Evolutionary conservation across 352 stramenopile species (phyloP).

Genomic region (Poterioochromonas sp.): DNA sequence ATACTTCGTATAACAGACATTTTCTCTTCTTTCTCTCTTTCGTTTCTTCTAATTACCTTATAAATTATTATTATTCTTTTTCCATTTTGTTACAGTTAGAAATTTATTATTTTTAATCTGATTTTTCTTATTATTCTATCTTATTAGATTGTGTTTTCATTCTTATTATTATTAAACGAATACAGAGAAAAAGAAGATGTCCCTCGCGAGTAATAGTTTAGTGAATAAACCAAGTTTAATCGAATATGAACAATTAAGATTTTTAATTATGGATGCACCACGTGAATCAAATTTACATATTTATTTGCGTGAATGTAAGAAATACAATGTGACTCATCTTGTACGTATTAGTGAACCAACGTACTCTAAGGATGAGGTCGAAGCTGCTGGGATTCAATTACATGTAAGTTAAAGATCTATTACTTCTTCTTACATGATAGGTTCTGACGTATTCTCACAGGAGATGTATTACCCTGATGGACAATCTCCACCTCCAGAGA

Average conservation of each 20-base stretch:
- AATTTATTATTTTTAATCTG: too few relatives aligned
- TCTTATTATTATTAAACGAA: too few relatives aligned
- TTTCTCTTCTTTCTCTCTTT: too few relatives aligned
- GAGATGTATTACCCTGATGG: conserved; percentile 95
- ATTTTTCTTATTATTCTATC: too few relatives aligned
- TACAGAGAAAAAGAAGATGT: background rate
- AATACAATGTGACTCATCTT: conserved; percentile 85
- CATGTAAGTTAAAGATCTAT: conserved; percentile 39
- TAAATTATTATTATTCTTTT: too few relatives aligned
- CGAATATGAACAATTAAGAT: conserved; percentile 76
- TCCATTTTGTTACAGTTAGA: too few relatives aligned
- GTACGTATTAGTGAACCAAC: conserved; percentile 90
- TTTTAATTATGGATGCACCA: conserved; percentile 96
- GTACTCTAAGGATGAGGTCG: conserved; percentile 77
- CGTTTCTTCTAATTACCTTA: too few relatives aligned
- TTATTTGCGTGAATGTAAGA: conserved; percentile 92
- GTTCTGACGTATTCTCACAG: conserved; percentile 40
- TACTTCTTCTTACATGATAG: background rate
- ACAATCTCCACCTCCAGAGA: conserved; percentile 73
- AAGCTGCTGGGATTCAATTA: conserved; percentile 75
- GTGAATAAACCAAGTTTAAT: conserved; percentile 45
- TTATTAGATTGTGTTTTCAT: too few relatives aligned
- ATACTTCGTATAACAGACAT: too few relatives aligned
- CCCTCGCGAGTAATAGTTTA: background rate
- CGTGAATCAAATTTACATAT: conserved; percentile 88